Conservation (phyloP, 2,329 filamentous ascomycete species). For the Xylariaceae sp. region DNA sequence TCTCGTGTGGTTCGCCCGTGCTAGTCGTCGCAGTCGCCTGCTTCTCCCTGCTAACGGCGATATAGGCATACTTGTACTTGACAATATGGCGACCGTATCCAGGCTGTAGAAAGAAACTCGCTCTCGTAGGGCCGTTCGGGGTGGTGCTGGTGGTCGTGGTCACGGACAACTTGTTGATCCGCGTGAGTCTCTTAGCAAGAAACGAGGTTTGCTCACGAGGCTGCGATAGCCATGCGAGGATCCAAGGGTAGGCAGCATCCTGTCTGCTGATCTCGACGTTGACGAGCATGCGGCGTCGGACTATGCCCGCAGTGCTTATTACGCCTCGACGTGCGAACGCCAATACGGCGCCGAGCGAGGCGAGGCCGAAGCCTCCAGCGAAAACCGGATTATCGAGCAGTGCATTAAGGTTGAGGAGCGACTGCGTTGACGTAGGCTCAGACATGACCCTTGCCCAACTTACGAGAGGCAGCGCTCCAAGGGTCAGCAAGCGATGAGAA, state of each 20-base stretch:
- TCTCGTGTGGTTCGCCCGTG: constrained; percentile 91
- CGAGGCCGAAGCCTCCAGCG: constrained; percentile 83
- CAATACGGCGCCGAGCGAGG: constrained; percentile 79
- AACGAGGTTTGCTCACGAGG: constrained; percentile 69
- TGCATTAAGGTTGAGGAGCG: constrained; percentile 54
- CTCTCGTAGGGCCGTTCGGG: constrained; percentile 70
- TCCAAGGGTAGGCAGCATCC: constrained; percentile 91
- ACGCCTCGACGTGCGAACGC: constrained; percentile 79
- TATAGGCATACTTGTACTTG: constrained; percentile 83
- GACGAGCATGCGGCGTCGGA: constrained; percentile 85
- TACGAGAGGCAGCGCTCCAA: constrained; percentile 15
- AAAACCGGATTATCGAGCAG: constrained; percentile 67
- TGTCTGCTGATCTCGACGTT: constrained; percentile 95
- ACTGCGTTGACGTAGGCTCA: constrained; percentile 30
- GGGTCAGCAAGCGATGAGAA: neutral
- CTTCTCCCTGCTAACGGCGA: constrained; percentile 84
- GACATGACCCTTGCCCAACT: constrained; percentile 32
- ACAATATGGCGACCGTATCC: constrained; percentile 89
- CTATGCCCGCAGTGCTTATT: constrained; percentile 69
- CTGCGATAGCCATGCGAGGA: constrained; percentile 90
- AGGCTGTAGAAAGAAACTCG: constrained; percentile 85
- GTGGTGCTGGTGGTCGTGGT: constrained; percentile 58
- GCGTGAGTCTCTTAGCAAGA: constrained; percentile 59
- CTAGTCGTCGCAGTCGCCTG: constrained; percentile 79
- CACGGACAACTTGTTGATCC: constrained; percentile 63